These are phyloP conservation scores for Alliaria petiolata DNA, from an alignment of 345 rosid genomes.

Conservation along the genomic window DNA sequence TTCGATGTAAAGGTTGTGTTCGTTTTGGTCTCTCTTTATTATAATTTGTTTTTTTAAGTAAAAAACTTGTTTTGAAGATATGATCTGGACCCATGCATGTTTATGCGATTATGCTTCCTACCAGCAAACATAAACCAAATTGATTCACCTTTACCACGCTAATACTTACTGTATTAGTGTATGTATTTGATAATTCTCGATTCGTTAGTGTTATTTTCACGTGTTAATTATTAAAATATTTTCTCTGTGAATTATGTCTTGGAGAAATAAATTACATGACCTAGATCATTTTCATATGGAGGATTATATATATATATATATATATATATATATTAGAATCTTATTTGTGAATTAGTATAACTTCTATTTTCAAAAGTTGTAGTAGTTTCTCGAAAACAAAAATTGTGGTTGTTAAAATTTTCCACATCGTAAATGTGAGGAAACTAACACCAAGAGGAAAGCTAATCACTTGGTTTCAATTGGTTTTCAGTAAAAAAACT, in stretches of 20 bases:
- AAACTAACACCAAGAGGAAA: too few species aligned
- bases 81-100: conserved; percentile 33
- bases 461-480: too few species aligned
- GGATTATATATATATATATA: too few species aligned
- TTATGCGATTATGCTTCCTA: conserved; percentile 26
- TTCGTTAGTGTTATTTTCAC: not conserved
- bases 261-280: not conserved
- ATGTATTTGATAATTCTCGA: not conserved
- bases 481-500: too few species aligned
- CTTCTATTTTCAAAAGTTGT: too few species aligned
- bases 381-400: too few species aligned
- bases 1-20: conserved; percentile 19
- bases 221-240: not conserved
- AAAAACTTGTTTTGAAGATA: not conserved
- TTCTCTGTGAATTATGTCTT: not conserved
- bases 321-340: too few species aligned
- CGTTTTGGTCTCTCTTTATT: not conserved
- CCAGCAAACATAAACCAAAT: conserved; percentile 21
- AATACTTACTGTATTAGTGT: not conserved
- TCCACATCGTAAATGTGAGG: too few species aligned
- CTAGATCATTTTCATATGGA: not conserved
- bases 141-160: not conserved
- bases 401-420: too few species aligned
- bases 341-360: too few species aligned
- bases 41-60: not conserved